Conservation (phyloP, 805 yeast genomes). For the Yamadazyma insecticola region DNA sequence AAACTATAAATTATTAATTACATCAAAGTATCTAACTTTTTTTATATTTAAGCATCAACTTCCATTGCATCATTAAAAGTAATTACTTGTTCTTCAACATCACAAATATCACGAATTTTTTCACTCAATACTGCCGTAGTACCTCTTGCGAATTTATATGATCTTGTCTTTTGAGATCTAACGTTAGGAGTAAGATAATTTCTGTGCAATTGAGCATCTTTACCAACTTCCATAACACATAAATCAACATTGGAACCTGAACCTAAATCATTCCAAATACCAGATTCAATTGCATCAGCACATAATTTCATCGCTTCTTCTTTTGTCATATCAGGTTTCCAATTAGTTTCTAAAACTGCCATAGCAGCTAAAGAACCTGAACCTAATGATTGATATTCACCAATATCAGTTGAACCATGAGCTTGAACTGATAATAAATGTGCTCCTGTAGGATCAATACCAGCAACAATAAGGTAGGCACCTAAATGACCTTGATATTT, state of each 20-base stretch:
- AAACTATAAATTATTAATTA: too few relatives aligned
- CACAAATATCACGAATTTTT: conserved; percentile 59
- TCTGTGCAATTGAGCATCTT: conserved; percentile 80
- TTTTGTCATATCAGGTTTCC: conserved; percentile 72
- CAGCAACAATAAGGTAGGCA: conserved; percentile 97
- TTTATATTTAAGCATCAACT: conserved; percentile 39
- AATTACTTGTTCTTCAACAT: conserved; percentile 61
- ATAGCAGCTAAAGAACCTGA: conserved; percentile 98
- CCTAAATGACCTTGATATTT: conserved; percentile 97
- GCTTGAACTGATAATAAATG: conserved; percentile 92
- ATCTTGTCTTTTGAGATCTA: conserved; percentile 74
- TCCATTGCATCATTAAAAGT: conserved; percentile 41
- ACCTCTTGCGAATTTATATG: conserved; percentile 85
- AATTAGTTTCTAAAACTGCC: conserved; percentile 90
- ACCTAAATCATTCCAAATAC: conserved; percentile 98
- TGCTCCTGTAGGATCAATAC: conserved; percentile 94
- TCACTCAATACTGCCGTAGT: conserved; percentile 84
- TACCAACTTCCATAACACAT: conserved; percentile 93
- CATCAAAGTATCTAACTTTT: too few relatives aligned
- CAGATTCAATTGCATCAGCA: conserved; percentile 91
- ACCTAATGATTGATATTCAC: conserved; percentile 87
- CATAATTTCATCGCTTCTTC: conserved; percentile 92
- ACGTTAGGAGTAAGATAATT: conserved; percentile 89
- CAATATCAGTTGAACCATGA: conserved; percentile 96
- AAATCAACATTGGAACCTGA: conserved; percentile 98